Conservation (phyloP, 805 yeast species). For the Lipomyces lipofer region DNA sequence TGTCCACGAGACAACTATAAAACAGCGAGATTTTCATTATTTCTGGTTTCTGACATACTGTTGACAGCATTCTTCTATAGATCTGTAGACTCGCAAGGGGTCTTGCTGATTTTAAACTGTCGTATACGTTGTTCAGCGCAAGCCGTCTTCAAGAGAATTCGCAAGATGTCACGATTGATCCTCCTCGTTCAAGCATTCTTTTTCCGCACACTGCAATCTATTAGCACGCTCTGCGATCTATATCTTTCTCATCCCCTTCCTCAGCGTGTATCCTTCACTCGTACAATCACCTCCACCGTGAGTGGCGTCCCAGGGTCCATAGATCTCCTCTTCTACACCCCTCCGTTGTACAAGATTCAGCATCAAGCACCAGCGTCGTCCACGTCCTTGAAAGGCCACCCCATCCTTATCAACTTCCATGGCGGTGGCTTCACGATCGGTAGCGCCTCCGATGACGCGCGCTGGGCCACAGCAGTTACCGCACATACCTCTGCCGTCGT, state of each 20-base stretch:
- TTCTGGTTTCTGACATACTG: too few species aligned
- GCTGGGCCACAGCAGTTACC: not conserved
- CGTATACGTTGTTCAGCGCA: too few species aligned
- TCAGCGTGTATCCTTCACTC: not conserved
- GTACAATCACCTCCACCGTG: not conserved
- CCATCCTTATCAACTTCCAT: constrained; percentile 2
- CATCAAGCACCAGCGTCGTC: not conserved
- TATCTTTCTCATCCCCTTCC: not conserved
- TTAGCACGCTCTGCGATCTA: too few species aligned
- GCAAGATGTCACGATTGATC: too few species aligned
- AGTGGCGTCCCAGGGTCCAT: not conserved
- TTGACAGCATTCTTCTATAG: too few species aligned
- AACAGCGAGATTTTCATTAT: too few species aligned
- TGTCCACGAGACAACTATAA: too few species aligned
- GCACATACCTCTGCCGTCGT: not conserved
- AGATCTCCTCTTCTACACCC: not conserved
- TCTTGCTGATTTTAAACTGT: too few species aligned
- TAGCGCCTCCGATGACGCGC: not conserved
- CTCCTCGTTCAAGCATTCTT: too few species aligned
- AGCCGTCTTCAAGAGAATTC: too few species aligned
- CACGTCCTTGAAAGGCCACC: not conserved
- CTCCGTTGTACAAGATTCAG: not conserved
- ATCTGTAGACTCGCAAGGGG: too few species aligned
- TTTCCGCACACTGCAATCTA: too few species aligned
- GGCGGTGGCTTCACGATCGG: constrained; percentile 8